Percentiles rank a stretch among this genome's conserved stretches.
Evolutionary conservation across 2,329 filamentous ascomycete species (phyloP).

Genomic region (Magnaporthiopsis incrustans): DNA sequence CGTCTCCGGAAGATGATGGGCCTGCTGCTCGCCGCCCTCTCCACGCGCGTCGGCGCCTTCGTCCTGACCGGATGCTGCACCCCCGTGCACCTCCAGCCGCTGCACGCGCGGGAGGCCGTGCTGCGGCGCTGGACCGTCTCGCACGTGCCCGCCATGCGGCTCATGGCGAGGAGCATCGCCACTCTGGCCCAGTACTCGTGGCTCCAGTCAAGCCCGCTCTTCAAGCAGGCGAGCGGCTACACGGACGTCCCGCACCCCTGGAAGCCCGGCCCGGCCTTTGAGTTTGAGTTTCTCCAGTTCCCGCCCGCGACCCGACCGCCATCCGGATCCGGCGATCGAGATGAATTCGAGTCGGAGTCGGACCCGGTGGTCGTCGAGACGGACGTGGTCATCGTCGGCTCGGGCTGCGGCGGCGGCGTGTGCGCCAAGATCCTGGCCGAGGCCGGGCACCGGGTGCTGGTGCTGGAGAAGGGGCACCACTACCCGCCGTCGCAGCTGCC

Average conservation of each 20-base stretch:
- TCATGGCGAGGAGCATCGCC: conserved; percentile 47
- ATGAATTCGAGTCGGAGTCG: conserved; percentile 17
- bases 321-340: background rate
- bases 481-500: conserved; percentile 66
- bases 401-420: conserved; percentile 78
- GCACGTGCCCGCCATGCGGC: conserved; percentile 44
- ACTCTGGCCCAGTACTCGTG: conserved; percentile 46
- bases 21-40: conserved; percentile 29
- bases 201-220: conserved; percentile 45
- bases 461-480: conserved; percentile 66
- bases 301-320: conserved; percentile 15
- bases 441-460: conserved; percentile 64
- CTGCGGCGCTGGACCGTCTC: conserved; percentile 55
- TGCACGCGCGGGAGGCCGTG: conserved; percentile 52
- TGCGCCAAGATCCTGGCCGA: conserved; percentile 73
- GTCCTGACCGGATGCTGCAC: conserved; percentile 60
- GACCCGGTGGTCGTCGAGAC: conserved; percentile 57
- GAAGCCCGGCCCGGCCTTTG: conserved; percentile 40
- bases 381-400: conserved; percentile 80
- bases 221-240: conserved; percentile 50
- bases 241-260: conserved; percentile 44
- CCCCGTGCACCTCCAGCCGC: conserved; percentile 53
- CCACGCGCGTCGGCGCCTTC: conserved; percentile 51
- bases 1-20: conserved; percentile 28
- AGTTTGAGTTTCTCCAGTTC: conserved; percentile 57